Evolutionary conservation across 2,329 filamentous ascomycete species (phyloP).

Genomic region (Cryphonectria carpinicola): DNA sequence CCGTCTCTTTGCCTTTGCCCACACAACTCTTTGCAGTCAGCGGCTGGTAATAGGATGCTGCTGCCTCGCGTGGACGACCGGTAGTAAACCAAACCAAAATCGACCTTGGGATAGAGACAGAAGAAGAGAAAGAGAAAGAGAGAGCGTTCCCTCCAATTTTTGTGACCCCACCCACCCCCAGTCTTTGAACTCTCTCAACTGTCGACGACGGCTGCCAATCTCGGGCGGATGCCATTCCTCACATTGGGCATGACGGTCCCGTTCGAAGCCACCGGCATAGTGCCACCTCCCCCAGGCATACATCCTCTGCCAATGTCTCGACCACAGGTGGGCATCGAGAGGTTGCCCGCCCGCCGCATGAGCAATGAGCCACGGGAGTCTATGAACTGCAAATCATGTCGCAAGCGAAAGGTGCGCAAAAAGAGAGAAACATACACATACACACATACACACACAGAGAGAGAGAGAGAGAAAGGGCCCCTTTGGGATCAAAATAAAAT

Average conservation of each 20-base stretch:
- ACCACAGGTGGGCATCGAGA: slow-evolving; percentile 80
- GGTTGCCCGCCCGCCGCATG: slow-evolving; percentile 71
- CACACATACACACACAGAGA: too few species aligned
- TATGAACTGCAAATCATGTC: slow-evolving; percentile 95
- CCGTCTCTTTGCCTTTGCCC: neutral
- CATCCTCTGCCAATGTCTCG: slow-evolving; percentile 66
- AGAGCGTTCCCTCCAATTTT: neutral
- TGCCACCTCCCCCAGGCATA: slow-evolving; percentile 46
- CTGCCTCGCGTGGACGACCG: slow-evolving; percentile 19
- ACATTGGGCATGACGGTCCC: slow-evolving; percentile 44
- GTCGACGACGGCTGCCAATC: slow-evolving; percentile 5
- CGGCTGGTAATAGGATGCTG: slow-evolving; percentile 13
- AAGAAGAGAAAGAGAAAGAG: neutral
- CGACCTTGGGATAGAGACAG: neutral
- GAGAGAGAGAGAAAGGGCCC: neutral
- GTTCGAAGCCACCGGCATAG: slow-evolving; percentile 47
- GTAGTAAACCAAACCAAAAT: slow-evolving; percentile 10
- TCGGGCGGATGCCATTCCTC: slow-evolving; percentile 24
- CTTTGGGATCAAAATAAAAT: slow-evolving; percentile 4
- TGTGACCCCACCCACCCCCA: neutral
- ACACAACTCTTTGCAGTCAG: slow-evolving; percentile 1
- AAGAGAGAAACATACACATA: too few species aligned
- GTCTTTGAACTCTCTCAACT: too few species aligned
- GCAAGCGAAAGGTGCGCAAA: slow-evolving; percentile 80
- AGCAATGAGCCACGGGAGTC: slow-evolving; percentile 81